Evolutionary conservation across 192 early-diverging fungal genomes (phyloP), one percentile per base, ranked within the genome.

Genomic region (Mortierella hygrophila): DNA sequence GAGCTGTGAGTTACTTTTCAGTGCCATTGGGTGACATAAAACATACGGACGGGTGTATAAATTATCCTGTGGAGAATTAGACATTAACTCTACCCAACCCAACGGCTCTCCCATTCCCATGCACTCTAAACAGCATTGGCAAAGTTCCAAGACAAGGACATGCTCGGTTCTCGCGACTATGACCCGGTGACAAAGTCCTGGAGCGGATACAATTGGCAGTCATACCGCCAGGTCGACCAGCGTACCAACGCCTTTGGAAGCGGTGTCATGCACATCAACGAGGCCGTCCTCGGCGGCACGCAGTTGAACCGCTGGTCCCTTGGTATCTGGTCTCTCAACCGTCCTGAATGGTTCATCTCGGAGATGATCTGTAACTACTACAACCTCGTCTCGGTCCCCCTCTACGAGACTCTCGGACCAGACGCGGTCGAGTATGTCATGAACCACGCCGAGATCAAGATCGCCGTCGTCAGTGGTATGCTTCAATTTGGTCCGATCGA

Each of bases 351-450:
- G 88, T 89, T 89, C 76, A 90, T 95, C 75, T 85, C 88, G 26
- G 94, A 96, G 80, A 89, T 91, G 75, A 93, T 91, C 23, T 90
- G 92, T 42, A 92, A 90, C 81, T 88, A 90, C 74, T 91, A 93
- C 74, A 91, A 91, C 81, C 70, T 93, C 41, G 90, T 92, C 71
- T 88, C 91, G 2, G 96, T 97, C 9, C 90, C 97, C 6, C 90
- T 98, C 18, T 97, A 97, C 90, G 97, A 98, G 78, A 97, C 97
- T 8, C 92, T 98, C 38, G 98, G 96, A 70, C 88, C 93, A 0
- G 96, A 96, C 18, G 91, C 94, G 9, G 85, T 97, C 63, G 92
- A 95, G 89, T 97, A 94, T 82, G 94, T 97, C 37, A 82, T 97
- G 54, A 96, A 95, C 80, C 95, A 97, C 75, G 90, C 96, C 20